Conservation (phyloP, 164 flowering plant species). For the Vitis rupestris region DNA sequence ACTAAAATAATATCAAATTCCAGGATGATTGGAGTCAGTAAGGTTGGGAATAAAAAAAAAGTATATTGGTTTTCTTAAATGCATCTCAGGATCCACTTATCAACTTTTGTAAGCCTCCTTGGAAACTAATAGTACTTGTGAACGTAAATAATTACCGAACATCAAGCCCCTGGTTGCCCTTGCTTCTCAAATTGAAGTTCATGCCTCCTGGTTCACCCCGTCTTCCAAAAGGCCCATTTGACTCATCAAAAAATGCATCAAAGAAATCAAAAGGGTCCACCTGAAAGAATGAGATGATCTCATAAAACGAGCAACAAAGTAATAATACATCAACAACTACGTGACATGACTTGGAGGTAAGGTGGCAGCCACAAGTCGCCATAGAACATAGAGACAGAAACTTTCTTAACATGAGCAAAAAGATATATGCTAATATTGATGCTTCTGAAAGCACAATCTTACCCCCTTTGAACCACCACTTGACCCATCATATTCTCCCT, state of each 20-base stretch:
- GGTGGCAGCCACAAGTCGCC: background rate
- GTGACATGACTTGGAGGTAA: background rate
- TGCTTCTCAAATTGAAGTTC: constrained; percentile 40
- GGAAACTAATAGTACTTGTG: background rate
- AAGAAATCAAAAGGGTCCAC: constrained; percentile 88
- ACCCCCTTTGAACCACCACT: constrained; percentile 57
- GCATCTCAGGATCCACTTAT: no score
- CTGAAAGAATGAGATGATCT: constrained; percentile 32
- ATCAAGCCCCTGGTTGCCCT: constrained; percentile 49
- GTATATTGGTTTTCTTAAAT: background rate
- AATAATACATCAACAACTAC: background rate
- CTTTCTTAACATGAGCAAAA: background rate
- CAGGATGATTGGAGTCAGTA: no score
- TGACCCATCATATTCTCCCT: constrained; percentile 54
- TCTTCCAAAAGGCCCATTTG: constrained; percentile 68
- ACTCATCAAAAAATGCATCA: constrained; percentile 72
- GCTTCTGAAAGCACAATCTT: constrained; percentile 15
- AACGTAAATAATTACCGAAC: constrained; percentile 49
- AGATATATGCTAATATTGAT: no score
- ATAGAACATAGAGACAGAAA: background rate
- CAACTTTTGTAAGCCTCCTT: no score
- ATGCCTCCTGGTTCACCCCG: constrained; percentile 42
- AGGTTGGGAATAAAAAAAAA: background rate
- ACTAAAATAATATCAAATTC: no score
- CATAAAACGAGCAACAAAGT: constrained; percentile 1